Evolutionary conservation across 1,284 basidiomycete species (phyloP), one percentile per base, ranked within the genome.

Genomic region (Anthracocystis walkeri): DNA sequence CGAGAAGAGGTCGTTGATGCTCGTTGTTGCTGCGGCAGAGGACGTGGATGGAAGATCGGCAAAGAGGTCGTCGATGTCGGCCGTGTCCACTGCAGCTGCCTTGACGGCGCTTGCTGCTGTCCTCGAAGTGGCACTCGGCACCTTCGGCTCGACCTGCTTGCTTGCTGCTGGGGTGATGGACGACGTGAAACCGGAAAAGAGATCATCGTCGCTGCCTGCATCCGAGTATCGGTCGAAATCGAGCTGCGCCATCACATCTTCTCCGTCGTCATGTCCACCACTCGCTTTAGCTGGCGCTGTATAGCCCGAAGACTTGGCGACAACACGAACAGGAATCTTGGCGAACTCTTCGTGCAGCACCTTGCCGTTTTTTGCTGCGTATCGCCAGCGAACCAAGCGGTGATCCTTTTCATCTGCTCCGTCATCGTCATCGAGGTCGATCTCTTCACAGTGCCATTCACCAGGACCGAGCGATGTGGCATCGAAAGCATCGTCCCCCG

Each of bases 291-390:
- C 40, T 50, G 55, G n/a, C 2, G 42, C 23, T 21, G 31, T 6
- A 3, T 58, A 44, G 14, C 23, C 21, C 4, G 29, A 20, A n/a
- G 25, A 18, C 27, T 31, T 40, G 29, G 56, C 7, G 5, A 72
- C 65, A 7, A 68, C 53, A 2, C 69, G 68, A 11, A 76, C 57
- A 0, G 69, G 69, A 7, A 76, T 48, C 46, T 58, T 58, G 49
- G 65, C 50, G 12, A 75, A 70, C 41, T 78, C 77, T 10, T 78
- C 74, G 42, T 73, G 73, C 63, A 77, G 49, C 5, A 77, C 53
- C 11, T 44, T 40, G 38, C 77, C 77, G 38, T 79, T 51, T 20
- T 66, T 69, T n/a, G 65, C 67, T 5, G 63, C 48, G 51, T 66
- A 77, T 35, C 63, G 66, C 75, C 75, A 77, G 1, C 70, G 59